phyloP scores from a whole-genome alignment of 2,329 filamentous ascomycete species.

The Aspergillus spinulosporus region DNA sequence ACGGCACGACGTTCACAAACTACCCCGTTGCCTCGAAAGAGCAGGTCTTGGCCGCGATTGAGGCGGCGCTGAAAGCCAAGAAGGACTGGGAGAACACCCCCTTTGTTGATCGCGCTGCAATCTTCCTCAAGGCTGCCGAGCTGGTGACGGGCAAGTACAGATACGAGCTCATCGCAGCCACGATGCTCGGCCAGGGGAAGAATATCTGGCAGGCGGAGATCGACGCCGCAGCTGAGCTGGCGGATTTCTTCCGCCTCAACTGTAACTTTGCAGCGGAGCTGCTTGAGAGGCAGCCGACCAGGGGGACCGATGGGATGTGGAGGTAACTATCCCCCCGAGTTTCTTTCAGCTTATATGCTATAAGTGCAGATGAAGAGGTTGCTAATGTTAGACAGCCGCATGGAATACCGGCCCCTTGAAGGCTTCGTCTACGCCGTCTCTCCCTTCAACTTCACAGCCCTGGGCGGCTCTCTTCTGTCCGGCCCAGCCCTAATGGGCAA shows the following conservation, averaged over 20 bases:
- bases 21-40: constrained; percentile 76
- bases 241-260: constrained; percentile 87
- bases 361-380: not conserved
- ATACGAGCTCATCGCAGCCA: constrained; percentile 92
- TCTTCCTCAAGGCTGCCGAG: constrained; percentile 95
- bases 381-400: constrained; percentile 39
- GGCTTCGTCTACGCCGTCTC: constrained; percentile 93
- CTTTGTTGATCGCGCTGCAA: constrained; percentile 83
- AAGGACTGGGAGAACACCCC: constrained; percentile 79
- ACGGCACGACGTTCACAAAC: constrained; percentile 65
- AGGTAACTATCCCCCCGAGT: not conserved
- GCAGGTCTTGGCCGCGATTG: constrained; percentile 76
- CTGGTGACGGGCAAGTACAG: constrained; percentile 86
- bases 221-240: constrained; percentile 74
- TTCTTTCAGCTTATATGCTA: too few relatives aligned
- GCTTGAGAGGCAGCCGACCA: not conserved
- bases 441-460: constrained; percentile 96
- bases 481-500: constrained; percentile 58
- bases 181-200: constrained; percentile 95
- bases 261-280: constrained; percentile 4
- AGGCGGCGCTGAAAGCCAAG: constrained; percentile 78
- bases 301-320: not conserved
- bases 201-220: constrained; percentile 95
- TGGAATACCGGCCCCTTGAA: constrained; percentile 88
- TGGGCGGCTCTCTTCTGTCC: constrained; percentile 60